These are phyloP conservation scores for Fonticula alba DNA, from an alignment of 78 protist species.

Conservation along the genomic window DNA sequence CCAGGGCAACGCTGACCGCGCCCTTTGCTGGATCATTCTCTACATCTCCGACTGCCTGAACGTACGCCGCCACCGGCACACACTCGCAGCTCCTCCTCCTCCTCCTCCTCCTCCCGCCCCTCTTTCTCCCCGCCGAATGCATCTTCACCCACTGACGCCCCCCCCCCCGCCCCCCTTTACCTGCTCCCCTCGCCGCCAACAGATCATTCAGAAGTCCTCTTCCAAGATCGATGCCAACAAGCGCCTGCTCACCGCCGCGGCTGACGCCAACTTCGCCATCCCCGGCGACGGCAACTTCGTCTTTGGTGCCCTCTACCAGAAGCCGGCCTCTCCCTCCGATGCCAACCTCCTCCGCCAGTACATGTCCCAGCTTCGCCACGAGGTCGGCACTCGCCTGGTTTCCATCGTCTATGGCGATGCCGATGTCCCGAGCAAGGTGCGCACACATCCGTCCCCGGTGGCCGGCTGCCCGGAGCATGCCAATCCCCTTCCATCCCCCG, in stretches of 20 bases:
- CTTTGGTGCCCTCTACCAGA: neutral
- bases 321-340: neutral
- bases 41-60: slow-evolving; percentile 52
- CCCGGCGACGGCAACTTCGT: slow-evolving; percentile 48
- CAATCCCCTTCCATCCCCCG: too few relatives aligned
- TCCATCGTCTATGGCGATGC: slow-evolving; percentile 15
- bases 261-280: slow-evolving; percentile 37
- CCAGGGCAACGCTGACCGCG: slow-evolving; percentile 56
- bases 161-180: too few relatives aligned
- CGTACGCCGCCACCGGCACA: slow-evolving; percentile 20
- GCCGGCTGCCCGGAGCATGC: too few relatives aligned
- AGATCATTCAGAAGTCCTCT: neutral
- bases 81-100: neutral
- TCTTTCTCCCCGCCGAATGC: too few relatives aligned
- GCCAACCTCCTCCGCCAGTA: slow-evolving; percentile 42
- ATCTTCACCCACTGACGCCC: slow-evolving; percentile 22
- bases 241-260: slow-evolving; percentile 31
- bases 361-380: slow-evolving; percentile 58
- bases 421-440: slow-evolving; percentile 21
- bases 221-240: slow-evolving; percentile 29
- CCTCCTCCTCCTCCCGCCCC: slow-evolving; percentile 5
- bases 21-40: slow-evolving; percentile 63
- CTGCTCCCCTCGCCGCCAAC: slow-evolving; percentile 7
- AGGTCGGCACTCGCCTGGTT: slow-evolving; percentile 38
- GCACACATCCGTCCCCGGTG: too few relatives aligned